A percentile compares a stretch with the other conserved stretches of the same genome.
phyloP scores from a whole-genome alignment of 768 basidiomycete species.

The Mycena sanguinolenta region DNA sequence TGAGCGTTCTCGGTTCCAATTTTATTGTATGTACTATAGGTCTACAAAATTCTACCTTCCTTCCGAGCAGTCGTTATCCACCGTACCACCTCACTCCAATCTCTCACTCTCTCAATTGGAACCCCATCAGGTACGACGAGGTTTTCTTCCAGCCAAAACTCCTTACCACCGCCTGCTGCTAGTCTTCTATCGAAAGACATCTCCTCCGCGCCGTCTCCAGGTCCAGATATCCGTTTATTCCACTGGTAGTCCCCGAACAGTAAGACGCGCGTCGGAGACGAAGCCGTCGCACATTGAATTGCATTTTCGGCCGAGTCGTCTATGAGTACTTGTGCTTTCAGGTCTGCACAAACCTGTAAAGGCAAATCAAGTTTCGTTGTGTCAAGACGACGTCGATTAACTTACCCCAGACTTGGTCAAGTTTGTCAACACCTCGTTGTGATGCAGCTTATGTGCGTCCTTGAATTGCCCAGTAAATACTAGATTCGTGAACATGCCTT shows the following conservation, averaged over 20 bases:
- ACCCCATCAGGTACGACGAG: slow-evolving; percentile 63
- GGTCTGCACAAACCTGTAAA: slow-evolving; percentile 70
- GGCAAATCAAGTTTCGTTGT: not conserved
- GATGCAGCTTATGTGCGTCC: slow-evolving; percentile 59
- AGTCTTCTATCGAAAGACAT: slow-evolving; percentile 67
- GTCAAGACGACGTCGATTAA: not conserved
- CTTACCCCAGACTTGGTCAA: slow-evolving; percentile 79
- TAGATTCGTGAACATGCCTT: slow-evolving; percentile 67
- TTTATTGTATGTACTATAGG: not conserved
- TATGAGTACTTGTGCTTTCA: slow-evolving; percentile 76
- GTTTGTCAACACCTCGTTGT: slow-evolving; percentile 63
- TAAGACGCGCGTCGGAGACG: slow-evolving; percentile 68
- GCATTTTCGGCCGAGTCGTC: slow-evolving; percentile 90
- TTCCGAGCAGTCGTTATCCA: slow-evolving; percentile 55
- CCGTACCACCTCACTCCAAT: slow-evolving; percentile 72
- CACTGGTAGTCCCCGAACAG: slow-evolving; percentile 85
- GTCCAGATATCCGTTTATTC: slow-evolving; percentile 71
- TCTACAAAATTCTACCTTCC: slow-evolving; percentile 41
- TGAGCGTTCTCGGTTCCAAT: no score
- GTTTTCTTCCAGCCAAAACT: slow-evolving; percentile 70
- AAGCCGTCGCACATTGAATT: slow-evolving; percentile 64
- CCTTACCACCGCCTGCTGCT: slow-evolving; percentile 59
- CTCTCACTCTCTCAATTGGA: slow-evolving; percentile 65
- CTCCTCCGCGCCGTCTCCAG: slow-evolving; percentile 60
- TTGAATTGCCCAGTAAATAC: slow-evolving; percentile 84